Conservation (phyloP, 768 basidiomycete species). For the Coprinellus micaceus region DNA sequence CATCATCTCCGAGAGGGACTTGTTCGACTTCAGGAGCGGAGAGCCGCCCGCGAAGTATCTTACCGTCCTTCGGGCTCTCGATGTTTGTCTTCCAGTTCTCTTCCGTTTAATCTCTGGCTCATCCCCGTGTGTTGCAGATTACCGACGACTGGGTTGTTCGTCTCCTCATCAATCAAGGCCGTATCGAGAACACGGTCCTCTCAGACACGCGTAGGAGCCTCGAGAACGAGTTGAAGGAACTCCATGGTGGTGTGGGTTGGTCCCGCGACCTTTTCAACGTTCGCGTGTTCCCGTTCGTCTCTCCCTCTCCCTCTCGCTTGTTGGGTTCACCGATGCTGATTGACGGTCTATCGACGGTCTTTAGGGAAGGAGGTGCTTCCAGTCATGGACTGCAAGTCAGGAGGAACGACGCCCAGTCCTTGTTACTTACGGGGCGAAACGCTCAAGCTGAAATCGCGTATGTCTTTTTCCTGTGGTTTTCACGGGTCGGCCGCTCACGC, state of each 20-base stretch:
- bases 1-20: slow-evolving; percentile 64
- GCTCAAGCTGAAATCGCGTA: slow-evolving; percentile 46
- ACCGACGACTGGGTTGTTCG: slow-evolving; percentile 70
- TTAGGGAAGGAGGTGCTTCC: slow-evolving; percentile 66
- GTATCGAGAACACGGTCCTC: slow-evolving; percentile 72
- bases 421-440: slow-evolving; percentile 54
- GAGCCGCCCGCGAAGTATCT: slow-evolving; percentile 61
- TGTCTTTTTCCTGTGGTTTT: slow-evolving; percentile 12
- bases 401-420: slow-evolving; percentile 34
- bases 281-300: slow-evolving; percentile 58
- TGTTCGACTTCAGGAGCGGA: slow-evolving; percentile 77
- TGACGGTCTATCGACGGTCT: not conserved
- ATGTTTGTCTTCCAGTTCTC: slow-evolving; percentile 44
- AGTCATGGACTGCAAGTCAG: slow-evolving; percentile 38
- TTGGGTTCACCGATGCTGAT: not conserved
- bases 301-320: not conserved
- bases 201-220: slow-evolving; percentile 61
- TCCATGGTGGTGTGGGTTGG: slow-evolving; percentile 60
- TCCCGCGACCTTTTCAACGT: slow-evolving; percentile 61
- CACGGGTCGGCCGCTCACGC: not conserved
- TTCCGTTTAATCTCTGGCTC: not conserved
- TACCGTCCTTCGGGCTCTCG: slow-evolving; percentile 79
- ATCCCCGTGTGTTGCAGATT: not conserved
- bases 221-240: slow-evolving; percentile 43
- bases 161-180: slow-evolving; percentile 69